A percentile compares a stretch with the other conserved stretches of the same genome.
Evolutionary conservation across 1,284 basidiomycete genomes (phyloP).

Genomic region (Earliella scabrosa): DNA sequence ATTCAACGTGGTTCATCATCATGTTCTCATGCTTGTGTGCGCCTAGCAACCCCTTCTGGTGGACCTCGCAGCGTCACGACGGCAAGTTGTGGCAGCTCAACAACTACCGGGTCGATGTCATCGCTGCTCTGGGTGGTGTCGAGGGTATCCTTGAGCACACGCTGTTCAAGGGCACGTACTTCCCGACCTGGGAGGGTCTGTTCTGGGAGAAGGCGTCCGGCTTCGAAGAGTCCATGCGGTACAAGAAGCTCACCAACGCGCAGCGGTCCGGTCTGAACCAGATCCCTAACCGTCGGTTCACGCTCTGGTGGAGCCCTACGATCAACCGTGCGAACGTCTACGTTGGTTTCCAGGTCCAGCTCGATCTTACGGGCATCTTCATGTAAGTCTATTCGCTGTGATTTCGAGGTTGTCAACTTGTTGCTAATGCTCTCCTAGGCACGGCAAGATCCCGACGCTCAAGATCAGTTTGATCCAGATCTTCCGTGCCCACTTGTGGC

Average conservation of each 20-base stretch:
- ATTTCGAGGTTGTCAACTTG: not conserved
- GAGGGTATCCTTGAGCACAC: slow-evolving; percentile 98
- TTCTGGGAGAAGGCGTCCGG: slow-evolving; percentile 98
- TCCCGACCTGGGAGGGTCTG: slow-evolving; percentile 91
- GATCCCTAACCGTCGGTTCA: slow-evolving; percentile 99
- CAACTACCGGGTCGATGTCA: slow-evolving; percentile 98
- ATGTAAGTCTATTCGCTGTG: slow-evolving; percentile 54
- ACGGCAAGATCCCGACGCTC: slow-evolving; percentile 97
- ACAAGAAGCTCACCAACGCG: slow-evolving; percentile 95
- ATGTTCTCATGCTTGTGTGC: not conserved
- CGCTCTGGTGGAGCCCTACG: slow-evolving; percentile 98
- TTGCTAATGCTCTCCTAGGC: slow-evolving; percentile 54
- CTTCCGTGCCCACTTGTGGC: slow-evolving; percentile 99
- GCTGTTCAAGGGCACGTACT: slow-evolving; percentile 96
- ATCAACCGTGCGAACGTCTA: slow-evolving; percentile 99
- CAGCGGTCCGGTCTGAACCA: slow-evolving; percentile 97
- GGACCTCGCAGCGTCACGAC: slow-evolving; percentile 98
- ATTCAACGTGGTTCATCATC: not conserved
- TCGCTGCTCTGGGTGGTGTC: slow-evolving; percentile 97
- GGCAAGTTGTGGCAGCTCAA: slow-evolving; percentile 98
- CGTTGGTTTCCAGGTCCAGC: slow-evolving; percentile 99
- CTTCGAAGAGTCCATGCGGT: slow-evolving; percentile 97
- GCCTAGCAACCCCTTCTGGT: slow-evolving; percentile 92
- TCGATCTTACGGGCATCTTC: slow-evolving; percentile 95
- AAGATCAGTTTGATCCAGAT: slow-evolving; percentile 99